Evolutionary conservation across 495 filamentous ascomycete species (phyloP).

Genomic region (Hypoxylon subgilvum): DNA sequence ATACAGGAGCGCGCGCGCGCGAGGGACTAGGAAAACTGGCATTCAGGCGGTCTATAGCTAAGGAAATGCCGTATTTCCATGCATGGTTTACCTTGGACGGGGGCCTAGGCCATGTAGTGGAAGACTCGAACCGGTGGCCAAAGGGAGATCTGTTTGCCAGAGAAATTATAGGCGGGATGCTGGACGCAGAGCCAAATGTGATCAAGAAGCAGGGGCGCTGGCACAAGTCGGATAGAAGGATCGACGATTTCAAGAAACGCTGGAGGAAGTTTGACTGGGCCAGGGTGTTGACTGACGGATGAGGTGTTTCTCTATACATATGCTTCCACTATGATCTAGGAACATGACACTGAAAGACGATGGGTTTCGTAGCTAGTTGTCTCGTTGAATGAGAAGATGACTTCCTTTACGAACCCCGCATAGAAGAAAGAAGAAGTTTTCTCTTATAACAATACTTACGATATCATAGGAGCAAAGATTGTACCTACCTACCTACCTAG

Average conservation of each 20-base stretch:
- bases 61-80: constrained; percentile 99
- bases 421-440: too few relatives aligned
- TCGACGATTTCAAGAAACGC: constrained; percentile 78
- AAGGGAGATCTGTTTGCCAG: constrained; percentile 91
- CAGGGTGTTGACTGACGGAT: constrained; percentile 65
- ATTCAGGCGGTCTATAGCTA: constrained; percentile 81
- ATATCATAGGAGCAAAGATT: too few relatives aligned
- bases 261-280: constrained; percentile 99
- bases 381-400: too few relatives aligned
- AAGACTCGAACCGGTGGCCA: constrained; percentile 87
- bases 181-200: constrained; percentile 80
- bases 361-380: too few relatives aligned
- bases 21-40: constrained; percentile 77
- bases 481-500: neutral
- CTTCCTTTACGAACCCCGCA: too few relatives aligned
- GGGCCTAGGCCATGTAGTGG: constrained; percentile 89
- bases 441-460: too few relatives aligned
- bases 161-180: constrained; percentile 91
- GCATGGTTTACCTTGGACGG: constrained; percentile 95
- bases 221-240: constrained; percentile 73
- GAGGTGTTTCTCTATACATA: constrained; percentile 5
- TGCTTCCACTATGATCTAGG: neutral
- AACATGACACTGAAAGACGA: too few relatives aligned
- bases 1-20: constrained; percentile 73
- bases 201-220: constrained; percentile 92